phyloP scores from a whole-genome alignment of 1,139 yeast species.

The Spencermartinsiella ligniputridi region DNA sequence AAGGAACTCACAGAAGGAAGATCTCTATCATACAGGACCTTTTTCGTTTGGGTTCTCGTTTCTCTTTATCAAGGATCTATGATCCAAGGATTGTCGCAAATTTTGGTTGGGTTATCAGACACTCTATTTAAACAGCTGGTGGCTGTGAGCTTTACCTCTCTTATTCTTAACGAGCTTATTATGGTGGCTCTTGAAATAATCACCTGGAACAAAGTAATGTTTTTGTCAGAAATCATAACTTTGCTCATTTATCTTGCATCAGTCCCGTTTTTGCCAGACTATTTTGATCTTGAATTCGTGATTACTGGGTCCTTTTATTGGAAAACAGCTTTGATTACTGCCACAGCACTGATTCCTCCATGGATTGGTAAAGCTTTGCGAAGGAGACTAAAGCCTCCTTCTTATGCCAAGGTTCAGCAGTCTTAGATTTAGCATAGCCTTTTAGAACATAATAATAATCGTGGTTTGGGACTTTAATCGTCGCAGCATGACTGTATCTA shows the following conservation, averaged over 20 bases:
- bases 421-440: conserved; percentile 25
- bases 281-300: conserved; percentile 69
- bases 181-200: conserved; percentile 93
- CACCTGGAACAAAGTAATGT: conserved; percentile 83
- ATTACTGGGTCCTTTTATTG: conserved; percentile 53
- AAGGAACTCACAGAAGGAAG: conserved; percentile 86
- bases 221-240: conserved; percentile 67
- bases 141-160: conserved; percentile 73
- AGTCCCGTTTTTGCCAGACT: conserved; percentile 78
- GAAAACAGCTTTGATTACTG: conserved; percentile 61
- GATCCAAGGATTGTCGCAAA: conserved; percentile 77
- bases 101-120: conserved; percentile 58
- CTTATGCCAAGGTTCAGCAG: conserved; percentile 95
- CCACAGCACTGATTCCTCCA: conserved; percentile 78
- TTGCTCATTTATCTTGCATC: conserved; percentile 63
- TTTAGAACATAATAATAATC: background rate
- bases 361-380: conserved; percentile 77
- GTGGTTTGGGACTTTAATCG: background rate
- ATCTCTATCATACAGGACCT: conserved; percentile 79
- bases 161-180: conserved; percentile 77
- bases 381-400: conserved; percentile 82
- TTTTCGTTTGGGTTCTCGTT: conserved; percentile 85
- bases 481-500: background rate
- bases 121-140: conserved; percentile 70
- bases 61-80: conserved; percentile 80